Base-by-base conservation (phyloP, 306 rosid genomes). In the Fagus crenata region DNA sequence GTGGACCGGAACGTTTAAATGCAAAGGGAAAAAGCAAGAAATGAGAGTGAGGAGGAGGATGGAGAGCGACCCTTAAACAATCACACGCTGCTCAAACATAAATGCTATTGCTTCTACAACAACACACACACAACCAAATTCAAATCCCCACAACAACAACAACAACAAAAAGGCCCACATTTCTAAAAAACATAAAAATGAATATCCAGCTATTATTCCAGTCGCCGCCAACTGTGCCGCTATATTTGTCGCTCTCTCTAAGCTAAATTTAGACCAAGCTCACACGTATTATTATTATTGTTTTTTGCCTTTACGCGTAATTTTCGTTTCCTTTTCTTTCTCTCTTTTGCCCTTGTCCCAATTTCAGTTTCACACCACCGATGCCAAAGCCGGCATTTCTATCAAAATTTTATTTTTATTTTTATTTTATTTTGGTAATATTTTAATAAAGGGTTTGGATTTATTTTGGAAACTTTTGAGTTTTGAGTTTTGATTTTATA, bases 1-100 rank as follows among this genome's bases (percentile, higher is more conserved):
- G 28, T 77, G 83, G 83, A 82, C 92, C 86, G 84, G 65, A 89
- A 81, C 84, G 75, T 90, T 89, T 88, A 86, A 89, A 88, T 89
- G 77, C 80, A 68, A 18, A 40, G 41, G 2, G 72, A 42, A 61
- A 4, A 4, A 31, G 49, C 39, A 42, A 41, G 69, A 59, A 56
- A 75, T 36, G 40, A 41, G 71, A 53, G 51, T 4, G 80, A 78
- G 43, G 67, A 31, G 74, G 77, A 69, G 12, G 90, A 46, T 40
- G 4, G 40, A 36, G 73, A 84, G 80, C 83, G 83, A 80, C 87
- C 86, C 89, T 22, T 37, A 72, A 49, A 51, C 83, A 75, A 86
- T 81, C 79, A 81, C 51, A 0, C 2, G 8, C 4, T 74, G 77
- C 85, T 17, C 41, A 69, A 56, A 22, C 79, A 79, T 81, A 37